Evolutionary conservation across 1,139 yeast genomes (phyloP), one percentile per base, ranked within the genome.

Genomic region (Candida smagusa): DNA sequence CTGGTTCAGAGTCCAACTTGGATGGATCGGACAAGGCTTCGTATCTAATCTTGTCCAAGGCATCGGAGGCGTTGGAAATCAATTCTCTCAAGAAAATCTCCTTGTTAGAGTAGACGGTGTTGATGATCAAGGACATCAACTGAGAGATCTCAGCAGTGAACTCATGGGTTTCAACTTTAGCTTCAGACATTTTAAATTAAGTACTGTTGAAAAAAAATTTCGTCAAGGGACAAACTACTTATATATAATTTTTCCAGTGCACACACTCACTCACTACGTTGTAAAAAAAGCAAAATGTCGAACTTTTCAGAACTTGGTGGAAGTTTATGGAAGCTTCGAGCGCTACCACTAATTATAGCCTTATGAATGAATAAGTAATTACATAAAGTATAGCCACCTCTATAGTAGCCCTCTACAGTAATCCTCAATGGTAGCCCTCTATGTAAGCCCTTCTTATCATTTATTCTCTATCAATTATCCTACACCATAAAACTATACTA

Each of bases 81-180:
- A 94, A 81, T 72, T 94, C 99, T 85, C 99, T 90, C 65, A 94
- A 78, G 83, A 94, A 94, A 61, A 94, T 92, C 72, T 94, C 99
- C 78, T 94, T 94, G 84, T 94, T 94, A 43, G 98, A 92, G 74
- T 94, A 94, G 61, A 94, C 99, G 43, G 99, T 94, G 88, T 94
- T 94, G 77, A 94, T 92, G 89, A 94, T 89, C 80, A 92, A 84
- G 68, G 97, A 87, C 97, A 94, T 86, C 82, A 94, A 81, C 95
- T 92, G 98, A 84, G 97, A 86, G 72, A 92, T 94, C 89, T 92
- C 99, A 81, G 99, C 99, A 70, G 95, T 96, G 76, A 92, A 92
- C 78, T 92, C 98, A 66, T 80, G 88, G 45, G 94, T 83, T 77
- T 85, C 94, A 61, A 78, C 68, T 61, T 78, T 77, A 42, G 62